Percentiles rank a stretch among this genome's conserved stretches.
Evolutionary conservation across 2,329 filamentous ascomycete species (phyloP).

Genomic region (Diplodia seriata): DNA sequence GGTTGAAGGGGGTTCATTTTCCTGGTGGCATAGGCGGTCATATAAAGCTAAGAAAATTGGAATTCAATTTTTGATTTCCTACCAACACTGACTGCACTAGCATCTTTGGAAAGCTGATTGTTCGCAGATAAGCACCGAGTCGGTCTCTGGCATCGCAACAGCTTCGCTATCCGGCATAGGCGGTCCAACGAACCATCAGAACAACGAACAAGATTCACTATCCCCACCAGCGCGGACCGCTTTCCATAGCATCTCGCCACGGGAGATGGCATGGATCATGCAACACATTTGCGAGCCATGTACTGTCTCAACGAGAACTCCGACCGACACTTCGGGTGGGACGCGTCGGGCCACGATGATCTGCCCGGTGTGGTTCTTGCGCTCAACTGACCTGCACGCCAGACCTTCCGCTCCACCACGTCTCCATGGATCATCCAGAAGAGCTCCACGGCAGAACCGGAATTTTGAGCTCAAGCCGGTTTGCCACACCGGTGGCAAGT

Average conservation of each 20-base stretch:
- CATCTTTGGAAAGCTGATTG: neutral
- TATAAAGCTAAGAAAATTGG: conserved; percentile 4
- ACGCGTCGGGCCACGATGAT: conserved; percentile 5
- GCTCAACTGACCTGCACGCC: conserved; percentile 11
- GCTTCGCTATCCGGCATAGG: neutral
- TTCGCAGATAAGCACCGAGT: neutral
- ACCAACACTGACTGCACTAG: neutral
- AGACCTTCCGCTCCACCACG: conserved; percentile 14
- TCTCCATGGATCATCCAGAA: conserved; percentile 22
- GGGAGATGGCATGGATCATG: neutral
- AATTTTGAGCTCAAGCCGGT: neutral
- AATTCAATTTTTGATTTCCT: conserved; percentile 6
- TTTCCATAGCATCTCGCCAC: neutral
- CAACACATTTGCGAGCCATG: neutral
- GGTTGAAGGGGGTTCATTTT: neutral
- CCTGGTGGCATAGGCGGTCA: conserved; percentile 1
- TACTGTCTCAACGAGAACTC: neutral
- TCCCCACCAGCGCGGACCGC: neutral
- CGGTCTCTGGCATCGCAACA: neutral
- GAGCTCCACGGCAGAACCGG: neutral
- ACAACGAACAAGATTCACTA: neutral
- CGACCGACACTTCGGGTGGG: conserved; percentile 24
- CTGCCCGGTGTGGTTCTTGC: conserved; percentile 17
- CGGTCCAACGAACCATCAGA: neutral
- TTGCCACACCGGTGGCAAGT: conserved; percentile 10